phyloP scores from a whole-genome alignment of 495 filamentous ascomycete genomes.

The Letharia columbiana region DNA sequence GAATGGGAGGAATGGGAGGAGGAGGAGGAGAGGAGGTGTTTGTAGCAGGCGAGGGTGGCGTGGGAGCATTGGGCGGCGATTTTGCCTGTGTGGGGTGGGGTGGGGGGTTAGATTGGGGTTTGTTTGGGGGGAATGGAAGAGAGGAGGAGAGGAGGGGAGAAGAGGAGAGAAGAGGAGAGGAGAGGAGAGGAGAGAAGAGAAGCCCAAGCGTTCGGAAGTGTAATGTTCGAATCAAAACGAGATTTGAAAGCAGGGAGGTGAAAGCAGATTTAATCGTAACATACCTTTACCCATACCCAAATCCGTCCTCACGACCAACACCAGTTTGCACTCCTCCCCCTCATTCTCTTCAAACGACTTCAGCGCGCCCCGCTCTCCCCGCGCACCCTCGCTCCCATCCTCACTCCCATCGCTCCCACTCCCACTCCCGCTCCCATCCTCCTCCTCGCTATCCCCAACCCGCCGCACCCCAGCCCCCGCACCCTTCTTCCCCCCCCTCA shows the following conservation, averaged over 20 bases:
- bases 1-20: constrained; percentile 56
- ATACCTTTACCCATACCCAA: constrained; percentile 93
- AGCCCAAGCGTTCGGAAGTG: too few relatives aligned
- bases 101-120: neutral
- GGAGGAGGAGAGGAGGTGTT: constrained; percentile 52
- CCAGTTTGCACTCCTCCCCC: constrained; percentile 82
- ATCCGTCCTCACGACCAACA: constrained; percentile 86
- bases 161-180: too few relatives aligned
- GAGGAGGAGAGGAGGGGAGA: constrained; percentile 5
- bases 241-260: too few relatives aligned
- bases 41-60: constrained; percentile 95
- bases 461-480: constrained; percentile 6
- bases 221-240: too few relatives aligned
- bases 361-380: constrained; percentile 14
- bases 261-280: neutral
- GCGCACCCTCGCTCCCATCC: constrained; percentile 25
- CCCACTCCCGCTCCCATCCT: constrained; percentile 13
- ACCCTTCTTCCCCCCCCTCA: constrained; percentile 13
- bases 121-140: neutral
- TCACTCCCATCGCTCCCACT: constrained; percentile 27
- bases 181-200: too few relatives aligned
- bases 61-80: constrained; percentile 96
- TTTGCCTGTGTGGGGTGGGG: constrained; percentile 60
- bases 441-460: constrained; percentile 18
- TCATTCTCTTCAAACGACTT: constrained; percentile 40